A percentile compares a stretch with the other conserved stretches of the same genome.
Evolutionary conservation across 768 basidiomycete species (phyloP).

Genomic region (Austroboletus festivus): DNA sequence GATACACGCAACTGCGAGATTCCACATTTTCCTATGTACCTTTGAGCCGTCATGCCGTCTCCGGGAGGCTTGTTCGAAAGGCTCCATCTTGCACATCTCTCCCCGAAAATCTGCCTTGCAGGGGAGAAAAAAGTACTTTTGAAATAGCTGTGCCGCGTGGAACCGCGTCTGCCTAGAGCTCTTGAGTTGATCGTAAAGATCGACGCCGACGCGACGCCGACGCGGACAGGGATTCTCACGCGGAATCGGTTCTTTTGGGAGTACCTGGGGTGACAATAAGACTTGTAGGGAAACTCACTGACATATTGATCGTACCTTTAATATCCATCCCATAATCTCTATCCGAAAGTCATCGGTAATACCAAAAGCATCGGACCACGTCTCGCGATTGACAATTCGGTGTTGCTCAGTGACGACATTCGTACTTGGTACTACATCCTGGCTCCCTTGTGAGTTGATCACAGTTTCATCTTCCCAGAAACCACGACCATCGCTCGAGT

Average conservation of each 20-base stretch:
- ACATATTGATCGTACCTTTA: slow-evolving; percentile 41
- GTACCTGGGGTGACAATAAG: slow-evolving; percentile 9
- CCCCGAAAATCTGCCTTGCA: slow-evolving; percentile 14
- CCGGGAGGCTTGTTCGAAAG: not conserved
- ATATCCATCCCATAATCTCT: slow-evolving; percentile 42
- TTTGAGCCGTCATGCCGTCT: slow-evolving; percentile 9
- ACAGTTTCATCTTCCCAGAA: slow-evolving; percentile 20
- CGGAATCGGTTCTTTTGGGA: slow-evolving; percentile 2
- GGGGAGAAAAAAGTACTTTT: slow-evolving; percentile 50
- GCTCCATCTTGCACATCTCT: not conserved
- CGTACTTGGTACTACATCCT: not conserved
- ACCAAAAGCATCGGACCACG: slow-evolving; percentile 23
- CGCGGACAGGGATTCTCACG: not conserved
- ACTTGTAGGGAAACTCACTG: too few relatives aligned
- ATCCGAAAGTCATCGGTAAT: slow-evolving; percentile 36
- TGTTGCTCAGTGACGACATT: not conserved
- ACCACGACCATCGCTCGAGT: slow-evolving; percentile 9
- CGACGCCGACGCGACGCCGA: not conserved
- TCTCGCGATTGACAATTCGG: not conserved
- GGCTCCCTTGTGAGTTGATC: slow-evolving; percentile 23
- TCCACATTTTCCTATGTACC: too few relatives aligned
- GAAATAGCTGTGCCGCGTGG: slow-evolving; percentile 60
- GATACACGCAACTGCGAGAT: slow-evolving; percentile 55
- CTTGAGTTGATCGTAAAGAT: slow-evolving; percentile 50
- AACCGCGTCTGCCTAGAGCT: slow-evolving; percentile 59